A percentile compares a stretch with the other conserved stretches of the same genome.
These are phyloP conservation scores for Cadophora luteo-olivacea DNA, from an alignment of 2,329 filamentous ascomycete genomes.

Conservation along the genomic window DNA sequence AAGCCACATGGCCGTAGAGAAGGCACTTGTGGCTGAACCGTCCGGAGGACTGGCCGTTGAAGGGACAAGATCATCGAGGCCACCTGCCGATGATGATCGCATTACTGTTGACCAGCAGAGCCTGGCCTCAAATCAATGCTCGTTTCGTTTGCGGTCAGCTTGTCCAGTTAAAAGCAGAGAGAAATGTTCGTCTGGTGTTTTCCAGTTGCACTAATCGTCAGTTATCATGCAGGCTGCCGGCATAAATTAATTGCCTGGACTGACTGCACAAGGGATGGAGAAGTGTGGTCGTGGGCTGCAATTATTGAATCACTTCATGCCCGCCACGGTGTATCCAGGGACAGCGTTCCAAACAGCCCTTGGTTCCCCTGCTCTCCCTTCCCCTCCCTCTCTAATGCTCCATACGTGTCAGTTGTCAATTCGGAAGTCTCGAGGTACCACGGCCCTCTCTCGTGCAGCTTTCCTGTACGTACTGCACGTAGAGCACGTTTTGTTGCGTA, in stretches of 20 bases:
- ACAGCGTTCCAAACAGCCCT: conserved; percentile 1
- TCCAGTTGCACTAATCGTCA: not conserved
- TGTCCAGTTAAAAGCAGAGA: not conserved
- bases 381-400: conserved; percentile 1
- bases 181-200: conserved; percentile 16
- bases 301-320: not conserved
- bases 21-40: conserved; percentile 30
- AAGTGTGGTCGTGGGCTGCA: not conserved
- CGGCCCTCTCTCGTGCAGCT: conserved; percentile 12
- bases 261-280: not conserved
- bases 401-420: conserved; percentile 37
- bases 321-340: conserved; percentile 3
- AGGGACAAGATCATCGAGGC: conserved; percentile 22
- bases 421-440: conserved; percentile 26
- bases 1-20: conserved; percentile 22
- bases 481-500: conserved; percentile 22
- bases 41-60: conserved; percentile 18
- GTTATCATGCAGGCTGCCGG: conserved; percentile 9
- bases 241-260: not conserved
- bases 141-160: not conserved
- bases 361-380: conserved; percentile 8
- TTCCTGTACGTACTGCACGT: not conserved
- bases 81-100: conserved; percentile 1
- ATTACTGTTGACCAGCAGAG: not conserved
- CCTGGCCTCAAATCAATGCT: conserved; percentile 8